Conservation (phyloP, 2,329 filamentous ascomycete species). For the Coniochaeta sp. region DNA sequence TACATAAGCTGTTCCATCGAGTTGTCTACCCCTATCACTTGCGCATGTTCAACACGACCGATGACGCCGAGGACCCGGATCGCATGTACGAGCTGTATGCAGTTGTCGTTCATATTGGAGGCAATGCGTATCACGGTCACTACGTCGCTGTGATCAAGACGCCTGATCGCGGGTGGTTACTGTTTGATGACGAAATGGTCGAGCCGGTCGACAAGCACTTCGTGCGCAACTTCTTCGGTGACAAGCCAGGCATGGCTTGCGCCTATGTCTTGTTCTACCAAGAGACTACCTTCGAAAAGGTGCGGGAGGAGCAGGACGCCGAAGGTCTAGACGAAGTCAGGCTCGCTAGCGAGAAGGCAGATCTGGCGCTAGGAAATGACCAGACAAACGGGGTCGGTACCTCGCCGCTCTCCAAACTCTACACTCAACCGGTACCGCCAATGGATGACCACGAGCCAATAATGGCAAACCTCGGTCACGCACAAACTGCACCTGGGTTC, state of each 20-base stretch:
- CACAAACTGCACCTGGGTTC: conserved; percentile 51
- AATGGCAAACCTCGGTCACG: conserved; percentile 56
- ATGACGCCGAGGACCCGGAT: conserved; percentile 89
- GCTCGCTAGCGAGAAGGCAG: conserved; percentile 48
- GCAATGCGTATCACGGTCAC: conserved; percentile 93
- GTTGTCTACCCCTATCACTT: conserved; percentile 97
- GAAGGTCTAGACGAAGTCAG: conserved; percentile 62
- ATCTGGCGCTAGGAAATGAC: conserved; percentile 37
- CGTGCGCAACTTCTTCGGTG: conserved; percentile 94
- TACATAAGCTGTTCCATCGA: conserved; percentile 94
- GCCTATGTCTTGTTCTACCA: conserved; percentile 98
- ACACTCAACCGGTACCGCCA: conserved; percentile 39
- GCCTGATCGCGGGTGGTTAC: conserved; percentile 85
- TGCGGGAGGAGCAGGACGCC: conserved; percentile 71
- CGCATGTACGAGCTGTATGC: conserved; percentile 94
- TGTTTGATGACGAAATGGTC: conserved; percentile 98
- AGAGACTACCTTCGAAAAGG: conserved; percentile 67
- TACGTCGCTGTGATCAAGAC: conserved; percentile 98
- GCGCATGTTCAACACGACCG: conserved; percentile 93
- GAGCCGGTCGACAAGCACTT: conserved; percentile 96
- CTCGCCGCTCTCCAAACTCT: conserved; percentile 38
- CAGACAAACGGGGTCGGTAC: conserved; percentile 33
- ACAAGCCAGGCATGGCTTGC: conserved; percentile 82
- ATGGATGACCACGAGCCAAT: conserved; percentile 36
- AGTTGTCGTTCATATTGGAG: conserved; percentile 94